Conservation (phyloP, 768 basidiomycete genomes). For the Grammothele lineata region DNA sequence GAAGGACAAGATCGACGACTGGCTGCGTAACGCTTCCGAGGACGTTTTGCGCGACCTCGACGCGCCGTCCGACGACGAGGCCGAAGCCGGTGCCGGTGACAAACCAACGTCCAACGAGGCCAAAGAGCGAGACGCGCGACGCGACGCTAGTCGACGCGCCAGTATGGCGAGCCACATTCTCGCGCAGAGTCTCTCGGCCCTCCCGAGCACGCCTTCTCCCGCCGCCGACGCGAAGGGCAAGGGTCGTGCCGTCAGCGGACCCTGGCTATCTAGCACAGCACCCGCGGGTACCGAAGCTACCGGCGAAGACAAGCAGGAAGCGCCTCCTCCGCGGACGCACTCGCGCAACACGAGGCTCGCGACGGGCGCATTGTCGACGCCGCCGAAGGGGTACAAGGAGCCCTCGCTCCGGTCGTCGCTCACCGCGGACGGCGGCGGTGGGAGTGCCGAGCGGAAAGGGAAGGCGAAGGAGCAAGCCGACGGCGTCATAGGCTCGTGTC, state of each 20-base stretch:
- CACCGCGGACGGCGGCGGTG: constrained; percentile 8
- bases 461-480: constrained; percentile 25
- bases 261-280: constrained; percentile 4
- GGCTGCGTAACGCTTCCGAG: constrained; percentile 9
- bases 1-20: constrained; percentile 9
- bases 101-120: too few species aligned
- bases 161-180: constrained; percentile 58
- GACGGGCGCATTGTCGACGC: constrained; percentile 12
- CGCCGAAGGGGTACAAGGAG: constrained; percentile 1
- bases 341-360: constrained; percentile 10
- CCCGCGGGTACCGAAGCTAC: neutral
- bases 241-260: constrained; percentile 15
- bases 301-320: neutral
- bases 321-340: neutral
- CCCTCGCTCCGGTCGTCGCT: neutral
- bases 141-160: constrained; percentile 46
- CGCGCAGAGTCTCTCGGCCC: constrained; percentile 54
- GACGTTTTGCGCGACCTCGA: constrained; percentile 10
- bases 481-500: constrained; percentile 34
- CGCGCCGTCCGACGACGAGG: neutral
- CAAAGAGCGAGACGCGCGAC: constrained; percentile 15
- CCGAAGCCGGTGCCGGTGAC: neutral
- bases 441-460: constrained; percentile 22
- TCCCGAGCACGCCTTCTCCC: constrained; percentile 31
- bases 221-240: constrained; percentile 13